Conservation (phyloP, 106 monocot species). For the Phalaenopsis equestris region DNA sequence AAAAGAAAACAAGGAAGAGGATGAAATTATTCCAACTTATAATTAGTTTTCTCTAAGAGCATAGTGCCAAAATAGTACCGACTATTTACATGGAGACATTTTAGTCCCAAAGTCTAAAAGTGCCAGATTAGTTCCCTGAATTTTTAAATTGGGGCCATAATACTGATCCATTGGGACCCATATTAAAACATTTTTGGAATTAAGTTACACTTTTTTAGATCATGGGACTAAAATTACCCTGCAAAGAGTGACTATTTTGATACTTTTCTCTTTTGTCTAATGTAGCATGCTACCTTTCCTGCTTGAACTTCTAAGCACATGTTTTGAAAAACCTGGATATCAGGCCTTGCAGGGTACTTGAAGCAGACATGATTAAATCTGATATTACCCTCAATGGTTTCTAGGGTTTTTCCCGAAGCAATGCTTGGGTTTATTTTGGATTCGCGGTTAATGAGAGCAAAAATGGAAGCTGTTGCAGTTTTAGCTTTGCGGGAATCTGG, state of each 20-base stretch:
- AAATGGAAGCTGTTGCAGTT: constrained; percentile 6
- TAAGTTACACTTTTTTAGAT: no score
- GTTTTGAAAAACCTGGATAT: constrained; percentile 4
- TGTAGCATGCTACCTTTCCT: constrained; percentile 5
- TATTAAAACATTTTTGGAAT: no score
- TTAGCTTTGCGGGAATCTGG: constrained; percentile 8
- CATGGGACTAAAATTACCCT: no score
- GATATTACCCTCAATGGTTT: constrained; percentile 1
- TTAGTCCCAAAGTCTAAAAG: no score
- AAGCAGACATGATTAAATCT: neutral
- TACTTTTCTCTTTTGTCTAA: neutral
- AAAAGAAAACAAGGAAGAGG: neutral
- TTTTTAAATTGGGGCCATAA: no score
- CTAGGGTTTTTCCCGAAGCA: neutral
- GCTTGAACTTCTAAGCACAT: constrained; percentile 7
- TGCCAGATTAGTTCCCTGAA: no score
- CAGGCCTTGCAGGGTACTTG: constrained; percentile 8
- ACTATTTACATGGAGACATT: no score
- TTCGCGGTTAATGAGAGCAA: neutral
- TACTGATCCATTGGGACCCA: no score
- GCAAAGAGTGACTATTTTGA: no score
- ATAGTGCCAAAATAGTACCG: no score
- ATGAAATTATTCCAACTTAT: neutral
- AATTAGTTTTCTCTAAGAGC: neutral
- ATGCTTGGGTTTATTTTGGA: constrained; percentile 3